A percentile compares a stretch with the other conserved stretches of the same genome.
These are phyloP conservation scores for Triticum monococcum DNA, from an alignment of 176 grass and related monocot species.

Conservation along the genomic window DNA sequence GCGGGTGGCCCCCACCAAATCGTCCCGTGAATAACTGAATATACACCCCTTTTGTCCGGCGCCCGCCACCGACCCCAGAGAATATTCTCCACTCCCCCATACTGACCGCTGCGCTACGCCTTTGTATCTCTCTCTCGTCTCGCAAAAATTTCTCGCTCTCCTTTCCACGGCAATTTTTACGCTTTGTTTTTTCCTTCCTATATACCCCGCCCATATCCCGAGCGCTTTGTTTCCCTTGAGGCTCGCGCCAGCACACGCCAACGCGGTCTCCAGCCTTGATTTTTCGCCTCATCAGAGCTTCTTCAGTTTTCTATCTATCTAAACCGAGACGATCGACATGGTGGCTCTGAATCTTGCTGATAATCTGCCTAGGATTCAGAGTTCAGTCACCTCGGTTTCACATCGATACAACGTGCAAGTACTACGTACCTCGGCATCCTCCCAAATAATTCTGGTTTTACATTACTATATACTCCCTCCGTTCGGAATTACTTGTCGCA, in stretches of 20 bases:
- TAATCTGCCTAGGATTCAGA: slow-evolving; percentile 3
- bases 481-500: no score
- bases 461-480: no score
- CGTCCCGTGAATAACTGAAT: slow-evolving; percentile 51
- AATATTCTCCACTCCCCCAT: slow-evolving; percentile 42
- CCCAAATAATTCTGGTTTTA: neutral
- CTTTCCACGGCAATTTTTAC: neutral
- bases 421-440: no score
- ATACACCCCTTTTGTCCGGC: slow-evolving; percentile 72
- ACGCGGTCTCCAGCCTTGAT: neutral
- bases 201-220: neutral
- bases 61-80: slow-evolving; percentile 28
- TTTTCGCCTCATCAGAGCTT: neutral
- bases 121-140: neutral
- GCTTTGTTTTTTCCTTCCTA: neutral
- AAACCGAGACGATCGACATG: neutral
- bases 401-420: no score
- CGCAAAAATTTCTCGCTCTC: neutral
- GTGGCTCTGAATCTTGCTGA: neutral
- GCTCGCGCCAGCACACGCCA: neutral
- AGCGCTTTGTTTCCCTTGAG: slow-evolving; percentile 5
- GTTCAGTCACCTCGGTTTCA: no score
- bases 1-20: slow-evolving; percentile 13
- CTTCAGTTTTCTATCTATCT: no score
- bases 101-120: neutral